Evolutionary conservation across 305 asterid genomes (phyloP).

Genomic region (Fraxinus baroniana): DNA sequence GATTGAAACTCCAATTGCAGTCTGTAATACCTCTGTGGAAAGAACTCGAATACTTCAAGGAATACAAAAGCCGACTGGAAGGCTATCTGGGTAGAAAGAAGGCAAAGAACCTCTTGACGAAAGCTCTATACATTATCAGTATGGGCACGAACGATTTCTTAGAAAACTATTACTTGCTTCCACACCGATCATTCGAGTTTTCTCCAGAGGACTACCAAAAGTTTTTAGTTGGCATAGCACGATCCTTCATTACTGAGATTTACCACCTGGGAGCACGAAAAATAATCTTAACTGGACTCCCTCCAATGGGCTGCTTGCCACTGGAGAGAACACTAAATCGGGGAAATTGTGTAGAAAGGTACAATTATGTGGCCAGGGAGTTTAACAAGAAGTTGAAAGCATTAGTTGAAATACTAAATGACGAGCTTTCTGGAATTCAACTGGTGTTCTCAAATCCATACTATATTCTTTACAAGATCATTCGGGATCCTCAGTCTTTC

Average conservation of each 20-base stretch:
- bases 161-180: conserved; percentile 57
- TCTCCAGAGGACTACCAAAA: conserved; percentile 50
- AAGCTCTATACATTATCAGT: conserved; percentile 65
- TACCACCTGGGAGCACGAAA: conserved; percentile 67
- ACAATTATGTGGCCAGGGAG: conserved; percentile 52
- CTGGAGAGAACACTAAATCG: conserved; percentile 58
- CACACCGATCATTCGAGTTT: conserved; percentile 35
- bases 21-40: conserved; percentile 71
- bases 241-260: conserved; percentile 43
- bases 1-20: conserved; percentile 32
- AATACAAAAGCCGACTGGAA: conserved; percentile 47
- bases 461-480: conserved; percentile 41
- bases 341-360: conserved; percentile 44
- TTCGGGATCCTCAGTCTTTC: conserved; percentile 49
- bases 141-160: conserved; percentile 72
- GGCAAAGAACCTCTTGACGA: conserved; percentile 38
- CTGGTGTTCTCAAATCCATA: conserved; percentile 54
- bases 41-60: conserved; percentile 66
- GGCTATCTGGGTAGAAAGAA: conserved; percentile 41
- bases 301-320: conserved; percentile 85
- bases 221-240: conserved; percentile 43
- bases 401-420: conserved; percentile 41
- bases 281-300: conserved; percentile 61
- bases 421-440: conserved; percentile 52
- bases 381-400: conserved; percentile 49